These are phyloP conservation scores for Daedaleopsis sinensis DNA, from an alignment of 768 basidiomycete species.

Conservation along the genomic window DNA sequence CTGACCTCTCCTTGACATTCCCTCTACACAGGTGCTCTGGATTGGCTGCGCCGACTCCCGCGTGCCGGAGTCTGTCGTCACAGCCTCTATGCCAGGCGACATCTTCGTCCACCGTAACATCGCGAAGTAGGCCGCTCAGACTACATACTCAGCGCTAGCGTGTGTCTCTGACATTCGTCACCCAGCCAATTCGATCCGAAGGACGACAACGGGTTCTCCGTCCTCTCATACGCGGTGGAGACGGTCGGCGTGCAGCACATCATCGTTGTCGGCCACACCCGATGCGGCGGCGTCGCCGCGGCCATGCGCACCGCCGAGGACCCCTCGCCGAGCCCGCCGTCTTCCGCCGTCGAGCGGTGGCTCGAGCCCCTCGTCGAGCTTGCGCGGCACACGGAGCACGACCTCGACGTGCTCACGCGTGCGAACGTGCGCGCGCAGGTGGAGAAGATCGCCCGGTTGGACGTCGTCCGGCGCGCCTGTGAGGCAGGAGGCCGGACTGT, in stretches of 20 bases:
- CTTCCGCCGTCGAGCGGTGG: slow-evolving; percentile 62
- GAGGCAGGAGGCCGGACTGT: slow-evolving; percentile 29
- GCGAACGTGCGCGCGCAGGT: slow-evolving; percentile 52
- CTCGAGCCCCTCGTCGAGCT: slow-evolving; percentile 65
- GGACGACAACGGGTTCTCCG: slow-evolving; percentile 73
- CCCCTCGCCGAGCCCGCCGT: slow-evolving; percentile 16
- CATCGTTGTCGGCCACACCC: slow-evolving; percentile 79
- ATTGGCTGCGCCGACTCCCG: slow-evolving; percentile 86
- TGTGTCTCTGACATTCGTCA: neutral
- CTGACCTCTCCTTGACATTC: neutral
- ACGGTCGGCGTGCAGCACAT: slow-evolving; percentile 80
- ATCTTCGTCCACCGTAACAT: slow-evolving; percentile 88
- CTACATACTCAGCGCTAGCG: too few relatives aligned
- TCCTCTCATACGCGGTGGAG: slow-evolving; percentile 74
- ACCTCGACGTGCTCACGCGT: slow-evolving; percentile 42
- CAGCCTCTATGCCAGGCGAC: slow-evolving; percentile 71
- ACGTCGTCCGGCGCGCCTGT: slow-evolving; percentile 27
- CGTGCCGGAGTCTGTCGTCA: slow-evolving; percentile 79
- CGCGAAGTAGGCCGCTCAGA: slow-evolving; percentile 66
- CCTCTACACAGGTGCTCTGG: slow-evolving; percentile 47
- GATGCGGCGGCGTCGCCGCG: slow-evolving; percentile 72
- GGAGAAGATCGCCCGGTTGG: slow-evolving; percentile 25
- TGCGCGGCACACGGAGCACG: slow-evolving; percentile 27
- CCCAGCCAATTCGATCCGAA: slow-evolving; percentile 70
- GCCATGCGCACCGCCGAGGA: slow-evolving; percentile 38